Base-by-base conservation (phyloP, 2,329 filamentous ascomycete species). In the Phyllosticta ampelicida region DNA sequence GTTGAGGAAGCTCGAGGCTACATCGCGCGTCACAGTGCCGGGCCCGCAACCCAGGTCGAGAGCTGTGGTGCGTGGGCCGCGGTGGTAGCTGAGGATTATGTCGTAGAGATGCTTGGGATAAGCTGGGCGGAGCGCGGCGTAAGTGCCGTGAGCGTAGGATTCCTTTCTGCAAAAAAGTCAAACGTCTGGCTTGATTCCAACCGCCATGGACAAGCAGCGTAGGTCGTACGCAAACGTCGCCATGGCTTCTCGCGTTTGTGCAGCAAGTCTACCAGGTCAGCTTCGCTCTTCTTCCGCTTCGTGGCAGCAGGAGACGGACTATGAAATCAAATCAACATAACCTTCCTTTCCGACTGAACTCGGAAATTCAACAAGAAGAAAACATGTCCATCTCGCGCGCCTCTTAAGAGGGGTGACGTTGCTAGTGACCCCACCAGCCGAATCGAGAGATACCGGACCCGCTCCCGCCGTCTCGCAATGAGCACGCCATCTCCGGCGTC, bases 31-130 rank as follows among this genome's bases (percentile, higher is more conserved):
- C 20, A 84, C 76, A 54, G 81, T 72, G 20, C 83, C 84, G 61
- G 84, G 82, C 2, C 84, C 84, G 63, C 80, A 83, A 53, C 84
- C 84, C n/a, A 86, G 72, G 65, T 86, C 84, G 9, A 86, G 67
- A 55, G 71, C 71, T 19, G 71, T 65, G 2, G 65, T 66, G 9
- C 66, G 60, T 64, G 72, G 65, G 3, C 71, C 70, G 21, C 73
- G 71, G 67, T 85, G 81, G 67, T 80, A 85, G 20, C 67, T 65
- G 11, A 86, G 73, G 9, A 86, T 70, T 18, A 72, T 77, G 55
- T 75, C 73, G 70, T 79, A 84, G 28, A 86, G 72, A 19, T 71
- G 72, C 9, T 74, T 66, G 6, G 82, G 82, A 66, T 86, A 86
- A 23, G 74, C 73, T 16, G 83, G 83, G 16, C 83, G 77, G 66